Base-by-base conservation (phyloP, 2,329 filamentous ascomycete species). In the Pseudogymnoascus sp. region DNA sequence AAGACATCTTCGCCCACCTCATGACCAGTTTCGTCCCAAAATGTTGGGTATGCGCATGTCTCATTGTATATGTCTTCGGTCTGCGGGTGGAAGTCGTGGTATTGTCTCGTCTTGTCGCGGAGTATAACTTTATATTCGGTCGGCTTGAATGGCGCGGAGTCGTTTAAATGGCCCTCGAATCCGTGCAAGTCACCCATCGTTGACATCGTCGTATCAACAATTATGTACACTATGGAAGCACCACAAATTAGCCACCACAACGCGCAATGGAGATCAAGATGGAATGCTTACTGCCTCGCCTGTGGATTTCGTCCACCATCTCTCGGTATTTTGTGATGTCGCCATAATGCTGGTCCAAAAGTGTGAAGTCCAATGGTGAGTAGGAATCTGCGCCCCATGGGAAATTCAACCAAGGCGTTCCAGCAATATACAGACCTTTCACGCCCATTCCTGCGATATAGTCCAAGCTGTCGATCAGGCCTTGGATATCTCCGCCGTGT, bases 391-490 rank as follows among this genome's bases (percentile, higher is more conserved):
- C 76, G 5, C 80, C 80, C 85, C 85, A 88, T 6, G 85, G 85
- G 66, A 80, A 75, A 69, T 88, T 88, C 72, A 87, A 80, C 66
- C 86, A 79, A 7, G 83, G 77, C 27, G 81, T 83, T 6, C 85
- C 85, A 25, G 84, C 84, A 51, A 88, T 86, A 86, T 48, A 87
- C 73, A 15, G 76, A 81, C 78, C 81, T 76, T 83, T 84, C 70
- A 86, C 81, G n/a, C 84, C 85, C 79, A 86, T 82, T 63, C 84
- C 85, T 64, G 83, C 80, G 35, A 88, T 75, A 70, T 88, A 88
- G 70, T 88, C 84, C 63, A 87, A 74, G 15, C 81, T 83, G 66
- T 86, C 82, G 62, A 81, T 71, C 59, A 87, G 67, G 7, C 84
- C 84, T 62, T 75, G 73, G 12, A 84, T 74, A 69, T 87, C 84